Base-by-base conservation (phyloP, 2,329 filamentous ascomycete species). In the Thelonectria blattea region DNA sequence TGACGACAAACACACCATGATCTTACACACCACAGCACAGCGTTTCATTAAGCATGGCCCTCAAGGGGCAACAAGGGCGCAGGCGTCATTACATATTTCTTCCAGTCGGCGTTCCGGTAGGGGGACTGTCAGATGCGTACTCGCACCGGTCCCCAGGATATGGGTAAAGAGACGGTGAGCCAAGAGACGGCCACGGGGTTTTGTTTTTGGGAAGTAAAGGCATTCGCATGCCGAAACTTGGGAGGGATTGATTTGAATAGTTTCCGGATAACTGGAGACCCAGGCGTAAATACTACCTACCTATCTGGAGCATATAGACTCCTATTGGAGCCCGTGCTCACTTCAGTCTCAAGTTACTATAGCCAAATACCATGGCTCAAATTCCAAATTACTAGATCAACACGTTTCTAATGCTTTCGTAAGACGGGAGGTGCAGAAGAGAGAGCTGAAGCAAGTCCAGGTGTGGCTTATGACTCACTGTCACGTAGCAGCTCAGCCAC, bases 11-110 rank as follows among this genome's bases (percentile, higher is more conserved):
- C 20, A 27, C 9, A 27, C 45, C 12, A 27, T 30, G 22, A 27
- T 12, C 22, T 47, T 43, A 27, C 22, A 47, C 45, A 47, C 22
- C 15, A 54, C 20, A 42, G 5, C 22, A 30, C 24, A 47, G 20
- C 22, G 45, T 47, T 47, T 30, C 14, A 24, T 30, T 47, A 56
- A 34, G 52, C 58, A 60, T 56, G 20, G 42, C 42, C 55, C 58
- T 18, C 20, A 17, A 17, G 20, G 42, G 20, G 52, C 42, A 30
- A 48, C 17, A 34, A 56, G 39, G 58, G 58, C 58, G 52, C 52
- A 52, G 48, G 52, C 58, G 42, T 56, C 58, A 48, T 37, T 49
- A 32, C 12, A 27, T 41, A 17, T 22, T 27, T 22, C 12, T 47
- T 47, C 24, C 5, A 30, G 11, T 47, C 5, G 45, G 45, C 20